Evolutionary conservation across 768 basidiomycete genomes (phyloP), one percentile per base, ranked within the genome.

Genomic region (Ephemerocybe angulata): DNA sequence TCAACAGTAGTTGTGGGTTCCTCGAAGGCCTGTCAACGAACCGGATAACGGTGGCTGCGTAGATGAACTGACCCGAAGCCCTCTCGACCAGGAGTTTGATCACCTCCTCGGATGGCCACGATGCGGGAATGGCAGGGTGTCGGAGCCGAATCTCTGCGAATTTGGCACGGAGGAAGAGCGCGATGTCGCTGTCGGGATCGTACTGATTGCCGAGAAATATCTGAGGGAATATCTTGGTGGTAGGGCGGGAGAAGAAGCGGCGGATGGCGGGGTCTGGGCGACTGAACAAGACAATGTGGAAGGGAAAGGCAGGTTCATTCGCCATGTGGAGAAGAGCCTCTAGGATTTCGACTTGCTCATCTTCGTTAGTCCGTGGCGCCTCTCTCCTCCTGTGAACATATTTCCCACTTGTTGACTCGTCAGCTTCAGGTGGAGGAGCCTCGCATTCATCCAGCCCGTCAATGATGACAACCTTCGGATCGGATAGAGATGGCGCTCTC

Each of bases 41-140:
- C 10, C 50, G 47, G 11, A 54, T 42, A 11, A 60, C 57, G 3
- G 55, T 57, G 13, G 61, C 30, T 4, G 59, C 61, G 29, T 62
- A 58, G 11, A 62, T 56, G 38, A 58, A 60, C 48, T 62, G 61
- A 3, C 59, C 61, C 2, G 61, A 62, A 2, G 55, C 33, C 6
- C 40, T 22, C 4, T 47, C 13, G 8, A 29, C 25, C 30, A 50
- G 30, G 10, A 12, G 24, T 11, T 19, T 4, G 3, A 56, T 35
- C 19, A n/a, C 42, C 4, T 43, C 27, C 4, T 41, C 38, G 11
- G 33, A 3, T 4, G 55, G 55, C 55, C 55, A 56, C 12, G 55
- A 4, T 17, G 30, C 4, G 21, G 28, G 29, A 33, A 63, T 29
- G 21, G 55, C 56, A 11, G 44, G 38, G 10, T 30, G 27, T 21